Base-by-base conservation (phyloP, 2,329 filamentous ascomycete species). In the Seiridium cupressi region DNA sequence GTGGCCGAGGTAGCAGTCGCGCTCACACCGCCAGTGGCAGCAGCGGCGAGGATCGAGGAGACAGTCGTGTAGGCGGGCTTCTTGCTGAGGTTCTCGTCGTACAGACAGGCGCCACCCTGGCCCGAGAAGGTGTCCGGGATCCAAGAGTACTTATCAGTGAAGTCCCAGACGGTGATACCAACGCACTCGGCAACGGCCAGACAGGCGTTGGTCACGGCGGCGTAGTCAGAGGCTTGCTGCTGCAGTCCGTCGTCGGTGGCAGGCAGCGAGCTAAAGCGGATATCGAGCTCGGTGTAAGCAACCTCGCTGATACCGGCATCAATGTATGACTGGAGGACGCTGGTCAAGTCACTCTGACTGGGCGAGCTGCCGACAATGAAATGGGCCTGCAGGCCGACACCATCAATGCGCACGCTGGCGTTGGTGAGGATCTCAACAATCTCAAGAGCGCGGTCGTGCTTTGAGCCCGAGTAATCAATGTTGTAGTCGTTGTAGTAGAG, bases 91-190 rank as follows among this genome's bases (percentile, higher is more conserved):
- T 74, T 69, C 54, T 63, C 68, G 59, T 77, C 71, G 64, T 74
- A 78, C 60, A 77, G 63, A 13, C 73, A 70, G 47, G 76, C 76
- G 36, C 72, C 74, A 6, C 77, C 76, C 35, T 69, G 84, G 69
- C 86, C 85, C 57, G 86, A 77, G 72, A 86, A 89, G 1, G 82
- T 81, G 11, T 84, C 89, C 55, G 90, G 81, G 59, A 89, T 74
- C 87, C 87, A 89, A 60, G 86, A 89, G 47, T 77, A 74, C 68
- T 75, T 76, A 67, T 79, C 77, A 46, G 72, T 72, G 61, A 73
- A 77, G 65, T 74, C 72, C 77, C 77, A 79, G 51, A 79, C 69
- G 10, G 76, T 79, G 32, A 79, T 71, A 10, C 77, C 78, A 3
- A 80, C 68, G 63, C 78, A 81, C 47, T 64, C 63, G 35, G 63